Percentiles rank a stretch among this genome's conserved stretches.
Conservation (phyloP, 2,329 filamentous ascomycete genomes). For the Didymella arachidicola region DNA sequence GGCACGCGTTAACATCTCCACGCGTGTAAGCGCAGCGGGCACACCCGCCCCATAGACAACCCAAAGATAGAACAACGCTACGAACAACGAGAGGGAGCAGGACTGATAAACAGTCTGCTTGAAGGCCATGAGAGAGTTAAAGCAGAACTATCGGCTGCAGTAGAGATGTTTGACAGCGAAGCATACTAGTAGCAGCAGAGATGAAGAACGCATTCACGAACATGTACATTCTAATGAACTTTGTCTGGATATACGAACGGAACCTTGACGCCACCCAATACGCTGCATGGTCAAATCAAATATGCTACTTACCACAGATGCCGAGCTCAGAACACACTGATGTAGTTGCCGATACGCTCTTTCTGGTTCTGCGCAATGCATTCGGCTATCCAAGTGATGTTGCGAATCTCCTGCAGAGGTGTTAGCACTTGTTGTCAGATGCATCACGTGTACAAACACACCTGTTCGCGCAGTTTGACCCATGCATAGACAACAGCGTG, state of each 20-base stretch:
- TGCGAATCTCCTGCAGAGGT: conserved; percentile 84
- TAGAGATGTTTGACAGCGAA: not conserved
- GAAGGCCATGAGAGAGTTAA: not conserved
- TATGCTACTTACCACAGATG: conserved; percentile 35
- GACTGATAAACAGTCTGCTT: not conserved
- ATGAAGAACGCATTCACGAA: conserved; percentile 17
- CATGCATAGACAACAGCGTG: conserved; percentile 95
- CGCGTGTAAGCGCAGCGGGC: not conserved
- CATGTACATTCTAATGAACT: conserved; percentile 30
- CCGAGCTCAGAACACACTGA: conserved; percentile 77
- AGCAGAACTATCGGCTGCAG: not conserved
- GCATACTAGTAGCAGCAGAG: not conserved
- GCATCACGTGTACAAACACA: conserved; percentile 57
- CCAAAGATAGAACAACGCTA: not conserved
- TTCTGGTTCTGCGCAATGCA: conserved; percentile 99
- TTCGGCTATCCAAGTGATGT: conserved; percentile 99
- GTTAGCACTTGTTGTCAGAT: conserved; percentile 23
- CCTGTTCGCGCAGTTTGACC: conserved; percentile 97
- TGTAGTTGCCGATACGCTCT: conserved; percentile 98
- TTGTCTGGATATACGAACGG: conserved; percentile 42
- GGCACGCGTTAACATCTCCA: conserved; percentile 20
- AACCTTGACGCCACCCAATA: conserved; percentile 39
- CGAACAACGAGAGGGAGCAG: not conserved
- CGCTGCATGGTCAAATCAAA: conserved; percentile 38
- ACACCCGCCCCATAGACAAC: not conserved